Conservation (phyloP, 352 stramenopile genomes). For the Phytophthora cajani region DNA sequence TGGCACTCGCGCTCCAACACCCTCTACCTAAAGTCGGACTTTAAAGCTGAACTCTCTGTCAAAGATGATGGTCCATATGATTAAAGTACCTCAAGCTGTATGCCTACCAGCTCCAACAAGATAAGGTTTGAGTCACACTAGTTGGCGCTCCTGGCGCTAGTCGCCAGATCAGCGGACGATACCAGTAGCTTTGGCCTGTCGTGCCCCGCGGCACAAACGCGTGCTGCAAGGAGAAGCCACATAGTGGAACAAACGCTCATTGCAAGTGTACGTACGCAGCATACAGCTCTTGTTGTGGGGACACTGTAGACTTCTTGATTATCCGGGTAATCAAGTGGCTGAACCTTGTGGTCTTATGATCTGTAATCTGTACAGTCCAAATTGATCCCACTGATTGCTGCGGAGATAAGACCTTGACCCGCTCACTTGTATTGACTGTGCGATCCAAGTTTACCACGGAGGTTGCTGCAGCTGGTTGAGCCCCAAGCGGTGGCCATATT, state of each 20-base stretch:
- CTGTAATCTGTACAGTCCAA: background rate
- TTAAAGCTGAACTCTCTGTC: background rate
- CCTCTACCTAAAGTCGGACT: background rate
- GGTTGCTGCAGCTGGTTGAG: background rate
- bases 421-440: background rate
- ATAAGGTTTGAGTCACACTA: background rate
- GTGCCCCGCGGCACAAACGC: too few relatives aligned
- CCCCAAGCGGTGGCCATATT: conserved; percentile 1
- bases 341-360: background rate
- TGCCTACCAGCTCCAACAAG: background rate
- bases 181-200: too few relatives aligned
- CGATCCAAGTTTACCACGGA: background rate
- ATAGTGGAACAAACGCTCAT: background rate
- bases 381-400: background rate
- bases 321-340: conserved; percentile 1
- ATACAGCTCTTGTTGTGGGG: background rate
- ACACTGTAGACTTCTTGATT: background rate
- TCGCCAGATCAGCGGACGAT: too few relatives aligned
- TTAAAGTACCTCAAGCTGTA: background rate
- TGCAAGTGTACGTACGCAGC: background rate
- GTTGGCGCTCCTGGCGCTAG: too few relatives aligned
- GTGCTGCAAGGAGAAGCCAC: too few relatives aligned
- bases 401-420: background rate
- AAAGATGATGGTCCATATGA: background rate
- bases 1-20: too few relatives aligned